phyloP scores from a whole-genome alignment of 225 moss, liverwort and hornwort genomes.

The Pseudoscleropodium purum region DNA sequence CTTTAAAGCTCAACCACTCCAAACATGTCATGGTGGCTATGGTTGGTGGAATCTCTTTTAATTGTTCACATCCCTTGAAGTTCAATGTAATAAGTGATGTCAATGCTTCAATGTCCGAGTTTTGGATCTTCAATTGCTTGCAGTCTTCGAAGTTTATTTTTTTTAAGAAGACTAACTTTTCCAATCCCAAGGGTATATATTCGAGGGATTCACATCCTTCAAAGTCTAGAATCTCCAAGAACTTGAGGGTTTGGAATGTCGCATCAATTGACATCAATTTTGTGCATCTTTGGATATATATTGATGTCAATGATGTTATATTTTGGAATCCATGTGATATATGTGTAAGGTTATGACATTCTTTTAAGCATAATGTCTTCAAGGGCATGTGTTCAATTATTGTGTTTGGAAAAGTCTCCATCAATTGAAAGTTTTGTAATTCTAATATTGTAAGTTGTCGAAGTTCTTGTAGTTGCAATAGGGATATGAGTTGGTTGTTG shows the following conservation, averaged over 20 bases:
- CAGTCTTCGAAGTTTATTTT: rapidly evolving
- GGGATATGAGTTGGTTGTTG: background rate
- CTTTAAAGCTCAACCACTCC: too few relatives aligned
- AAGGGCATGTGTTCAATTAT: background rate
- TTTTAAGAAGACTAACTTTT: background rate
- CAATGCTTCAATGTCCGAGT: rapidly evolving
- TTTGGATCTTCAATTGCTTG: rapidly evolving
- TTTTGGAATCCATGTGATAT: background rate
- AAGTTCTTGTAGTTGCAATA: background rate
- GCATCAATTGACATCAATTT: background rate
- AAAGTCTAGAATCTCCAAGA: background rate
- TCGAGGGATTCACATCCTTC: background rate
- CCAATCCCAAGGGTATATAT: background rate
- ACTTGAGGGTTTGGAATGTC: background rate
- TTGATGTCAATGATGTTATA: background rate
- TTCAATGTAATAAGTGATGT: background rate
- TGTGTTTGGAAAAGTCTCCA: background rate
- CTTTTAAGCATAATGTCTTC: background rate
- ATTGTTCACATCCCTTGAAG: background rate
- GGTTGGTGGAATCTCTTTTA: rapidly evolving
- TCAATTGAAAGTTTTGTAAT: background rate
- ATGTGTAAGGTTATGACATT: background rate
- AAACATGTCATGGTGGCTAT: too few relatives aligned
- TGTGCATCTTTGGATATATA: background rate
- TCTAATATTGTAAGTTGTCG: background rate